Evolutionary conservation across 352 stramenopile genomes (phyloP), one percentile per base, ranked within the genome.

Genomic region (Paralagenidium karlingii): DNA sequence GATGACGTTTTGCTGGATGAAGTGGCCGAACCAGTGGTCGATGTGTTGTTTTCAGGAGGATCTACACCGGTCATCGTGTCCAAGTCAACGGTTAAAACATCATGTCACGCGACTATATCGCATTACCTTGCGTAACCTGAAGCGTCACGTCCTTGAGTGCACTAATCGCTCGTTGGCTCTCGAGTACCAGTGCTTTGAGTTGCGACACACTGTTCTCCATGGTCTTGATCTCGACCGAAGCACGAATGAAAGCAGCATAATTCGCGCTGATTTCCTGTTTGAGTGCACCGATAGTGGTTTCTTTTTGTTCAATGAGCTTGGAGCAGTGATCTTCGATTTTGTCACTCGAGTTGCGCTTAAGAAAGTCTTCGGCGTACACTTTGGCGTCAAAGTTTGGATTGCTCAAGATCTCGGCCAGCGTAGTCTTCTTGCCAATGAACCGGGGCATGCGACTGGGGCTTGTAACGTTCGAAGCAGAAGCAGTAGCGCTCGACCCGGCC

Each of bases 191-290:
- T 10, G 64, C 48, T 46, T 87, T 85, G 29, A 90, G 56, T 41
- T 85, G 66, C 30, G 69, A 85, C 6, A 90, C 71, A 37, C 71
- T 86, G 45, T 85, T 87, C 31, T 90, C 76, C 68, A 90, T 87
- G 6, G 52, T 76, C 45, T 84, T 83, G 34, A 84, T 87, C 49
- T 90, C 73, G 3, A 59, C 49, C 7, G 70, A 66, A 8, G 73
- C 70, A 4, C 53, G 58, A 21, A 90, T 84, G 44, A 90, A 90
- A 8, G 76, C 80, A 12, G 61, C 71, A 53, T 90, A 87, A 46
- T 83, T 87, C 10, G 60, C 63, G 26, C 70, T 84, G 41, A 90
- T 90, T 37, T 87, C 73, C 27, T 82, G 58, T 38, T 90, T 87
- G 22, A 90, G 51, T 22, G 82, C 73, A 13, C 87, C 69, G 27